Evolutionary conservation across 169 alveolate species (phyloP), one percentile per base, ranked within the genome.

Genomic region (Plasmodium billcollinsi): DNA sequence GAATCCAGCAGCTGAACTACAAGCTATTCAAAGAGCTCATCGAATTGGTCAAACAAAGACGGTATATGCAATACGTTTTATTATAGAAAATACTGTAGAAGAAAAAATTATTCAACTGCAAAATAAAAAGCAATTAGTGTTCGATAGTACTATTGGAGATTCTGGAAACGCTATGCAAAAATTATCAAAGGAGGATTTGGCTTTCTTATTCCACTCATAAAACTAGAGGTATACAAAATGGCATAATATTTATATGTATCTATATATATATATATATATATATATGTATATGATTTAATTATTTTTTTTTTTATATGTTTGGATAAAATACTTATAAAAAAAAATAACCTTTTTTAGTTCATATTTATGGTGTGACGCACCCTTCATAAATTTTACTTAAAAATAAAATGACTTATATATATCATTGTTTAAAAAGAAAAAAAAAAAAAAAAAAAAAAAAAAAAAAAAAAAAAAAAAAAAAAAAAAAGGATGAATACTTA

Each of bases 1-100:
- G 99, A 99, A 99, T 93, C 99, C 99, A 12, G 99, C 99, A 0
- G 98, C 99, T 91, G 99, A 99, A 94, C 96, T 98, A 83, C 98
- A 99, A 88, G 99, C 99, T 21, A 97, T 97, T 43, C 99, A 98
- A 78, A 93, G 99, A 72, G 99, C 99, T 0, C 99, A 98, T 92
- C 96, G 99, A 49, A 96, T 98, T 39, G 99, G 99, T 5, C 99
- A 98, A 92, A 94, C 96, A 0, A 97, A 97, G 71, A 94, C 95
- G 0, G 99, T 98, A n/a, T 90, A 96, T 54, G 99, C 99, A 45
- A 92, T 95, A 62, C 94, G 99, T 26, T 97, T 99, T 75, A 96
- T 99, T 43, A 96, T 98, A 45, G 96, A 96, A 73, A 97, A 97
- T 88, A 98, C 99, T 12, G 98, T 99, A 45, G 99, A 99, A 91